Base-by-base conservation (phyloP, 805 yeast genomes). In the Debaryomyces castellii region DNA sequence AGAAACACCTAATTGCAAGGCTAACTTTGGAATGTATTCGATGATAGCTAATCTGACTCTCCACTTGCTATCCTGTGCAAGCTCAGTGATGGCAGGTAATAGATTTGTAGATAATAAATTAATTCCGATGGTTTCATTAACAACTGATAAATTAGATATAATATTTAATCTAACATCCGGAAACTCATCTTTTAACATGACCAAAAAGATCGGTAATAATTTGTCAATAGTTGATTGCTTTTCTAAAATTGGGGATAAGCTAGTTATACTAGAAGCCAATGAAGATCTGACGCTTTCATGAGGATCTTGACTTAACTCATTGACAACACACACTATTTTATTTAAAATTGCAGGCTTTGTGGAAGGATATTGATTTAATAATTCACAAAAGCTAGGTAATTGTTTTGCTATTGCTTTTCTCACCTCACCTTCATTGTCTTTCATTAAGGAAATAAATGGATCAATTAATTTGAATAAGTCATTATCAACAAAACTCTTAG, bases 11-110 rank as follows among this genome's bases (percentile, higher is more conserved):
- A 94, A 76, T 69, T 94, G 98, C 58, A 87, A 87, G 6, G 98
- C 97, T 53, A 94, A 75, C 51, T 92, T 77, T 24, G 99, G 99
- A 54, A 91, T 89, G 69, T 94, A 94, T 64, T 94, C 96, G 60
- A 94, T 94, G 51, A 94, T 94, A 9, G 98, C 98, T 63, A 94
- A 77, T 63, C 98, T 83, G 23, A 94, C 97, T 61, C 99, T 83
- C 99, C 99, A 94, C 62, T 91, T 92, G 59, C 86, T 86, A 69
- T 94, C 99, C 62, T 90, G 91, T 9, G 99, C 98, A 54, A 94
- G 77, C 54, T 92, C 97, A 9, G 96, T 85, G 54, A 94, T 92
- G 2, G 99, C 98, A 3, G 99, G 99, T 53, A 94, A 76, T 51
- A 94, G 74, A 33, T 90, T 85, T 58, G 90, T 91, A 21, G 96